Evolutionary conservation across 257 asterid species (phyloP).

Genomic region (Osmanthus fragrans): DNA sequence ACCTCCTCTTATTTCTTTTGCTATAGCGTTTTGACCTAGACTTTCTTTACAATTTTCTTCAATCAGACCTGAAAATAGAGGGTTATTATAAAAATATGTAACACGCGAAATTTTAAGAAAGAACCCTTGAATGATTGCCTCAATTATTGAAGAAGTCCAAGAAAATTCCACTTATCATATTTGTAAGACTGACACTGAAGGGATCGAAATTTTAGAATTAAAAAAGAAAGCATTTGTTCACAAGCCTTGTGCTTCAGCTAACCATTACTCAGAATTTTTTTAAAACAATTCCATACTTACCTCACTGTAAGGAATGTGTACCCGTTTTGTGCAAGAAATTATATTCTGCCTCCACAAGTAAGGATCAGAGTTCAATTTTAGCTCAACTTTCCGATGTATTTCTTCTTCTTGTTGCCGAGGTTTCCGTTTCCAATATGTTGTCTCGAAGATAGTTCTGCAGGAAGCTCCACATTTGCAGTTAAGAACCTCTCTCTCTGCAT

Average conservation of each 20-base stretch:
- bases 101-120: neutral
- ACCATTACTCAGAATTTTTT: no score
- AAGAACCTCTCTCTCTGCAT: conserved; percentile 31
- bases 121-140: no score
- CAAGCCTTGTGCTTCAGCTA: no score
- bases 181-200: no score
- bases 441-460: conserved; percentile 18
- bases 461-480: conserved; percentile 27
- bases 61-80: neutral
- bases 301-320: conserved; percentile 37
- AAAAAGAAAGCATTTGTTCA: neutral
- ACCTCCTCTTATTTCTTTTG: neutral
- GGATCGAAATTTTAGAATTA: neutral
- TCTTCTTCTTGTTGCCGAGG: conserved; percentile 30
- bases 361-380: conserved; percentile 22
- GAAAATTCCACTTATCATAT: neutral
- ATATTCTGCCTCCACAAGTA: conserved; percentile 21
- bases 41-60: neutral
- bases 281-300: neutral
- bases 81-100: no score
- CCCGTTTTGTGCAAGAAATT: conserved; percentile 1
- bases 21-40: neutral
- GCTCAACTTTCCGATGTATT: conserved; percentile 28
- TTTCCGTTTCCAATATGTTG: conserved; percentile 33
- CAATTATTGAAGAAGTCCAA: neutral